Evolutionary conservation across 192 early-diverging fungal genomes (phyloP).

Genomic region (Cetraspora pellucida): DNA sequence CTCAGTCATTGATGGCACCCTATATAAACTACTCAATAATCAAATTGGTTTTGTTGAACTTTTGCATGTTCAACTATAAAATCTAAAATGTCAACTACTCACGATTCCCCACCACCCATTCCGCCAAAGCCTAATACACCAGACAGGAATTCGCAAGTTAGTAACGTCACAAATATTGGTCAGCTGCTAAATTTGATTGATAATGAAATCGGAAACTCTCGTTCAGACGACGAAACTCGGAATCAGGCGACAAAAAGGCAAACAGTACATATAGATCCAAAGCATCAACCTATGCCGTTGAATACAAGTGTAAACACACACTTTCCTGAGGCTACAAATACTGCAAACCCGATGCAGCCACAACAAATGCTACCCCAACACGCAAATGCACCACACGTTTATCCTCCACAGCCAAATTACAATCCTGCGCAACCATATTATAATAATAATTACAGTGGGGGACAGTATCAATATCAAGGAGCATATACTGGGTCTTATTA

Average conservation of each 20-base stretch:
- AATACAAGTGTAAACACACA: no score
- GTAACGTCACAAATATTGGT: not conserved
- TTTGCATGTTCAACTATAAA: no score
- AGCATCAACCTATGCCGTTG: not conserved
- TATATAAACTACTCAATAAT: no score
- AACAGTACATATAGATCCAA: no score
- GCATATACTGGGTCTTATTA: slow-evolving; percentile 9
- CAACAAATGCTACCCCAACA: no score
- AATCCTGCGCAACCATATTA: no score
- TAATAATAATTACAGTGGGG: not conserved
- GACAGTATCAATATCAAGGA: not conserved
- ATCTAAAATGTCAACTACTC: slow-evolving; percentile 28
- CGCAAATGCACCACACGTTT: no score
- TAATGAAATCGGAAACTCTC: not conserved
- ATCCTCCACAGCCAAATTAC: no score
- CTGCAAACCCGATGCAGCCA: no score
- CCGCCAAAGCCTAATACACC: slow-evolving; percentile 17
- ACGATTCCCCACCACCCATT: slow-evolving; percentile 19
- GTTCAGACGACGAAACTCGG: not conserved
- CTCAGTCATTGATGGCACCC: no score
- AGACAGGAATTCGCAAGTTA: not conserved
- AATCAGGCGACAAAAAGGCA: not conserved
- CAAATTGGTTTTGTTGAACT: no score
- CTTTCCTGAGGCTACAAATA: no score
- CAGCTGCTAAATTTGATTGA: slow-evolving; percentile 26